These are phyloP conservation scores for Saccharomyces hybrid DNA, from an alignment of 1,139 yeast species.

Conservation along the genomic window DNA sequence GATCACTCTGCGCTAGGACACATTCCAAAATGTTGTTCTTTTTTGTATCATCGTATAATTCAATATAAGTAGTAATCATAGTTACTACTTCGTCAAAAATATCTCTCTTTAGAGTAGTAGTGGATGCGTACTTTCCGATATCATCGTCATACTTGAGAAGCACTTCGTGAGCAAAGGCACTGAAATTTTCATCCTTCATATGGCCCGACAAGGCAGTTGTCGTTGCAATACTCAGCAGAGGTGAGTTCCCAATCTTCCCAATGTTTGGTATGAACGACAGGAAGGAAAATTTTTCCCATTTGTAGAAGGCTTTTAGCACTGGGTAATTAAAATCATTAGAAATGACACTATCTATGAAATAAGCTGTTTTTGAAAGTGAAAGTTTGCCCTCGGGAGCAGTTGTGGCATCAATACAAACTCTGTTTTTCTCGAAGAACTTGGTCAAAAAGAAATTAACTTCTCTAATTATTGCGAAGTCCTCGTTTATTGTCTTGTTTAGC, in stretches of 20 bases:
- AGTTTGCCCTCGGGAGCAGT: conserved; percentile 3
- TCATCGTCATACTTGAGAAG: neutral
- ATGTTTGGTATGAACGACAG: conserved; percentile 4
- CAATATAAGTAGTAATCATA: neutral
- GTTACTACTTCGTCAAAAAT: neutral
- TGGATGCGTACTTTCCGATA: neutral
- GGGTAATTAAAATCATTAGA: neutral
- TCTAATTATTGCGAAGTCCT: neutral
- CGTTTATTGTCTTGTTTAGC: neutral
- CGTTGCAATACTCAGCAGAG: conserved; percentile 1
- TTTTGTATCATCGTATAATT: conserved; percentile 16
- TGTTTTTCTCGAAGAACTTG: neutral
- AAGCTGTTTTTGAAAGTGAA: neutral
- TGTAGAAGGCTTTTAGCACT: conserved; percentile 6
- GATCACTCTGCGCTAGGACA: conserved; percentile 20
- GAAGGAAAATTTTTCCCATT: conserved; percentile 5
- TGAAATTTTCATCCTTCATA: neutral
- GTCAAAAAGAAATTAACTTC: neutral
- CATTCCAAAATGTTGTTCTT: conserved; percentile 18
- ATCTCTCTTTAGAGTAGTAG: neutral
- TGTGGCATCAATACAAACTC: neutral
- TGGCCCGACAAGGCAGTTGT: neutral
- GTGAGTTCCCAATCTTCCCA: neutral
- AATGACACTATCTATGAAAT: conserved; percentile 1
- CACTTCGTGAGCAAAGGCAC: neutral